Percentiles rank a stretch among this genome's conserved stretches.
Evolutionary conservation across 805 yeast species (phyloP).

Genomic region (Clavispora santaluciae): DNA sequence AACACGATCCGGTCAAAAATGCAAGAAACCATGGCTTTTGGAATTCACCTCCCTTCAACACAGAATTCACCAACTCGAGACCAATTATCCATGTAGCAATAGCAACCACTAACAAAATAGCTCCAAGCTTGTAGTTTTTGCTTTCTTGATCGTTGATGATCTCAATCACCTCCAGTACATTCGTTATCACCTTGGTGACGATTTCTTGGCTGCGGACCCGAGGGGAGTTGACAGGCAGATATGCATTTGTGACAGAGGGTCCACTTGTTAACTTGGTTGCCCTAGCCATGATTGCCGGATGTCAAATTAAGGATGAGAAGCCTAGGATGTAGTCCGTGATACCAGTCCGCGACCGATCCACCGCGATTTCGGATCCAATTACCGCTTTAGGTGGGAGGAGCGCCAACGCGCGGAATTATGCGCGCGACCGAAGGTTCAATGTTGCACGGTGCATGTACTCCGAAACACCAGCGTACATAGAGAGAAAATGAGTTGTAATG

Average conservation of each 20-base stretch:
- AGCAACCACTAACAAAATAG: slow-evolving; percentile 36
- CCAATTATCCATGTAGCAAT: slow-evolving; percentile 47
- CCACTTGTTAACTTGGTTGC: not conserved
- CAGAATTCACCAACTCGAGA: slow-evolving; percentile 43
- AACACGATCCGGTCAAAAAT: slow-evolving; percentile 45
- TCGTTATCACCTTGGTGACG: slow-evolving; percentile 5
- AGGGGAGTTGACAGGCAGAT: slow-evolving; percentile 8
- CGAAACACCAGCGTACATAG: no score
- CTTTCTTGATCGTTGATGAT: slow-evolving; percentile 39
- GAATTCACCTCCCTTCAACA: slow-evolving; percentile 45
- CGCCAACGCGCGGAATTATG: not conserved
- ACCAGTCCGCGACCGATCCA: not conserved
- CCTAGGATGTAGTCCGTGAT: not conserved
- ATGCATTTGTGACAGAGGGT: not conserved
- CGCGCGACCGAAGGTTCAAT: not conserved
- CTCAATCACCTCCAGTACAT: slow-evolving; percentile 23
- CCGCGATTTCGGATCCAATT: not conserved
- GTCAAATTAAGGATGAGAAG: not conserved
- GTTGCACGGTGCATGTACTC: not conserved
- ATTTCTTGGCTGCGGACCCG: slow-evolving; percentile 13
- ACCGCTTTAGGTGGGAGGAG: not conserved
- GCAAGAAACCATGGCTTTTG: slow-evolving; percentile 47
- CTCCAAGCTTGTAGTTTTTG: slow-evolving; percentile 41
- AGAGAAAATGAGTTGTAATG: not conserved
- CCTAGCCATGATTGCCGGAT: not conserved